Evolutionary conservation across 2,329 filamentous ascomycete genomes (phyloP).

Genomic region (Cordyceps fumosorosea): DNA sequence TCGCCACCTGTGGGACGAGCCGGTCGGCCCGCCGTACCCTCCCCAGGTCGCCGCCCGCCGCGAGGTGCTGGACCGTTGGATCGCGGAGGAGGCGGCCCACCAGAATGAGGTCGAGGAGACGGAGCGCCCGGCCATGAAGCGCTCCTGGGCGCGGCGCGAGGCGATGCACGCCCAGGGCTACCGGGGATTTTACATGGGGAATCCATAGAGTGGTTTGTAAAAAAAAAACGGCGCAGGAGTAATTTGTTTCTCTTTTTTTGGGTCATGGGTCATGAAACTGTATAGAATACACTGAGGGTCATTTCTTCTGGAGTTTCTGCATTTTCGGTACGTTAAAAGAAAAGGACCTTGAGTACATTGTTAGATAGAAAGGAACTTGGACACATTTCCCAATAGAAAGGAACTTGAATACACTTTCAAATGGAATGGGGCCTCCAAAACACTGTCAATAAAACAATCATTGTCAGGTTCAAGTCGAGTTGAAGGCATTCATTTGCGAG

Average conservation of each 20-base stretch:
- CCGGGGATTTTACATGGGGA: background rate
- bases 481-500: background rate
- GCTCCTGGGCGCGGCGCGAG: background rate
- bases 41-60: background rate
- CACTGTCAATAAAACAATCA: background rate
- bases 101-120: background rate
- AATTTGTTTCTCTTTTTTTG: background rate
- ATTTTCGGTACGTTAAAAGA: background rate
- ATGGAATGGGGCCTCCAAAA: no score
- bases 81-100: background rate
- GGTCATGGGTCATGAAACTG: background rate
- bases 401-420: no score
- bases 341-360: background rate
- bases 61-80: background rate
- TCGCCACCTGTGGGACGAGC: conserved; percentile 6
- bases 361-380: no score
- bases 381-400: background rate
- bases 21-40: background rate
- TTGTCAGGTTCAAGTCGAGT: background rate
- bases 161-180: background rate
- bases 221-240: background rate
- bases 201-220: background rate
- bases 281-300: background rate
- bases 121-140: background rate
- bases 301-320: background rate